Base-by-base conservation (phyloP, 164 flowering plant species). In the Paratinospora sagittata region DNA sequence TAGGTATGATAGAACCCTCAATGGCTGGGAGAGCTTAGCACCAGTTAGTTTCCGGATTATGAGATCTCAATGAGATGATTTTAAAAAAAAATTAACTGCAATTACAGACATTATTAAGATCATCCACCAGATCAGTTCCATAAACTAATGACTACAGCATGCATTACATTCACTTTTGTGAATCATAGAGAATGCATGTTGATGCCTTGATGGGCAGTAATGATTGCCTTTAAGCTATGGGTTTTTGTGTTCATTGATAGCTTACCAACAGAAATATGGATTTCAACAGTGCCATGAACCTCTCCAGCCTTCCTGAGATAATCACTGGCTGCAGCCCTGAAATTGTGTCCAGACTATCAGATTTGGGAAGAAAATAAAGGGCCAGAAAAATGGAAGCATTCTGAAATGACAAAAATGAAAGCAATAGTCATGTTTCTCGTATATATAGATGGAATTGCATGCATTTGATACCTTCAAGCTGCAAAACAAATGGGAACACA, bases 291-390 rank as follows among this genome's bases (percentile, higher is more conserved):
- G 16, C 92, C 97, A 74, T 90, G 98, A 55, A 74, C 82, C 69
- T 89, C 96, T 33, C 97, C 98, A 57, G 97, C 89, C 62, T 79
- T 77, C 73, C 73, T 79, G 68, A 95, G 91, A 76, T 95, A 90
- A 70, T 77, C 77, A 76, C 97, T 89, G 24, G 97, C 98, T 27
- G 81, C 91, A 68, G 58, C 82, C 87, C 98, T 95, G 90, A 63
- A 45, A 75, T 64, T 62, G 36, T 26, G 3, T 65, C 41, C 26
- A 52, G 8, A 68, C 52, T 27, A 11, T 67, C 9, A 63, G 74
- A 70, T 36, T 47, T 11, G 66, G 45, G 60, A 61, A 64, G 3
- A 6, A 6, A 6, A 52, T n/a, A 21, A 19, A 39, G 43, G 10
- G 10, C 43, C n/a, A 52, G 21, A 52, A 19, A 52, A 52, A 52